phyloP scores from a whole-genome alignment of 345 rosid species.

The Syzygium aqueum region DNA sequence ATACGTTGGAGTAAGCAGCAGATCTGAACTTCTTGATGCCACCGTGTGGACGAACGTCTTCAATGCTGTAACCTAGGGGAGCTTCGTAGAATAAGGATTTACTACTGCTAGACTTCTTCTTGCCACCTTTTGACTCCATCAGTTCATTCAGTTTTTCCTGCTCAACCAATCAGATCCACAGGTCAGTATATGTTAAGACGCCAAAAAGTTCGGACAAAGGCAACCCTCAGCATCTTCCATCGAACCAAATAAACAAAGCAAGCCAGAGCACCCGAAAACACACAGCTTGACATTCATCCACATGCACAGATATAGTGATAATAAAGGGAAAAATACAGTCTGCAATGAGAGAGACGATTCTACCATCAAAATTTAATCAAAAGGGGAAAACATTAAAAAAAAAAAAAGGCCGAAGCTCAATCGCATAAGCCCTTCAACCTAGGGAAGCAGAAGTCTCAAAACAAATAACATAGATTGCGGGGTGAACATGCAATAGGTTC shows the following conservation, averaged over 20 bases:
- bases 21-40: conserved; percentile 99
- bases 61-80: conserved; percentile 98
- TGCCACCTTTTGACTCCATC: conserved; percentile 96
- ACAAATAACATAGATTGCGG: neutral
- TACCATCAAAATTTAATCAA: neutral
- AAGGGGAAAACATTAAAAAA: neutral
- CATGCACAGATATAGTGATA: neutral
- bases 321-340: neutral
- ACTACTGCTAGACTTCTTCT: conserved; percentile 82
- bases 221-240: neutral
- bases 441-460: no score
- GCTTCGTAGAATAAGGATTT: conserved; percentile 76
- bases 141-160: conserved; percentile 72
- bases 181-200: neutral
- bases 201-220: neutral
- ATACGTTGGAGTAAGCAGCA: conserved; percentile 29
- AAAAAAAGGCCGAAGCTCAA: no score
- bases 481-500: neutral
- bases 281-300: neutral
- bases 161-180: neutral
- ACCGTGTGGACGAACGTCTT: conserved; percentile 95
- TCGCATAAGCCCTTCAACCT: neutral
- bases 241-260: neutral
- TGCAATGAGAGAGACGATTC: neutral
- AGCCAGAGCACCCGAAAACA: neutral